A percentile compares a stretch with the other conserved stretches of the same genome.
Evolutionary conservation across 2,329 filamentous ascomycete species (phyloP).

Genomic region (Orbilia javanica): DNA sequence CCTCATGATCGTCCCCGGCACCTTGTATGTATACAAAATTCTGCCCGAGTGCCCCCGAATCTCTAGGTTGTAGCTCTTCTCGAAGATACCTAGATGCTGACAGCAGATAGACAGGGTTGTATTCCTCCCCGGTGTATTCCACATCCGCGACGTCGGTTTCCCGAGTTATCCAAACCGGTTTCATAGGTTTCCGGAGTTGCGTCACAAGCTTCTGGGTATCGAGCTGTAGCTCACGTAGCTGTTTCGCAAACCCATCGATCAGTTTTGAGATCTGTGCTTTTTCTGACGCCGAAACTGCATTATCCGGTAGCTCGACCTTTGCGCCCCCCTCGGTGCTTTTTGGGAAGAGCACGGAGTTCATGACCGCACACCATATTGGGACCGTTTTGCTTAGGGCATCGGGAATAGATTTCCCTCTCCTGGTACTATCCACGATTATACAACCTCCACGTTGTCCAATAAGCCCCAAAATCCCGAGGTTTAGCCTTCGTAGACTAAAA

Average conservation of each 20-base stretch:
- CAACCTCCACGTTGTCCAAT: slow-evolving; percentile 77
- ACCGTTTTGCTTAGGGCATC: slow-evolving; percentile 94
- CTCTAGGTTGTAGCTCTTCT: slow-evolving; percentile 46
- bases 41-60: slow-evolving; percentile 73
- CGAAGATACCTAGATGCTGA: slow-evolving; percentile 46
- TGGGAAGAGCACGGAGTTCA: slow-evolving; percentile 84
- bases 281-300: slow-evolving; percentile 80
- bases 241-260: slow-evolving; percentile 71
- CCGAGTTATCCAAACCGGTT: slow-evolving; percentile 46
- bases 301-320: slow-evolving; percentile 74
- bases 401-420: slow-evolving; percentile 92
- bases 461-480: slow-evolving; percentile 81
- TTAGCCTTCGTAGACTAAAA: slow-evolving; percentile 86
- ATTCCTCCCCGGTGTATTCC: slow-evolving; percentile 20
- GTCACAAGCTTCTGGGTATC: slow-evolving; percentile 27
- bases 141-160: slow-evolving; percentile 25
- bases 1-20: slow-evolving; percentile 93
- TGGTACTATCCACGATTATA: slow-evolving; percentile 92
- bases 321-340: slow-evolving; percentile 62
- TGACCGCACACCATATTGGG: slow-evolving; percentile 90
- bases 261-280: slow-evolving; percentile 79
- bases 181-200: slow-evolving; percentile 34
- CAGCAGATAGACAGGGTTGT: slow-evolving; percentile 38
- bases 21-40: slow-evolving; percentile 89
- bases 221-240: slow-evolving; percentile 33